These are phyloP conservation scores for Chrysopogon serrulatus DNA, from an alignment of 176 grass and related monocot genomes.

Conservation along the genomic window DNA sequence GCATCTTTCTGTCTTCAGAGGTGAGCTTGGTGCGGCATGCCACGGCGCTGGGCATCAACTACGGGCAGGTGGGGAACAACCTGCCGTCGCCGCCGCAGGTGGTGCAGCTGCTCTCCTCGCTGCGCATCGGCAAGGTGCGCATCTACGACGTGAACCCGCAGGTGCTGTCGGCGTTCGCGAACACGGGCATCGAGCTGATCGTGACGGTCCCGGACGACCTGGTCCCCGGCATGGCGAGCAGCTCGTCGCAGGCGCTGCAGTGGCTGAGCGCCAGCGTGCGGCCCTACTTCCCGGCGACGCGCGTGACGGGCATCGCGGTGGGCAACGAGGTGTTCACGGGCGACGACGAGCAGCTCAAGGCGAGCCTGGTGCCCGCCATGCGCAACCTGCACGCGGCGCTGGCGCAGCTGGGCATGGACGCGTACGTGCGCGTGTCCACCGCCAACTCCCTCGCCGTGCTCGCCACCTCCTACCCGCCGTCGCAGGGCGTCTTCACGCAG, in stretches of 20 bases:
- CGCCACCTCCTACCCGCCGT: conserved; percentile 82
- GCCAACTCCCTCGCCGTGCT: conserved; percentile 80
- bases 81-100: conserved; percentile 63
- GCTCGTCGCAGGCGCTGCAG: conserved; percentile 47
- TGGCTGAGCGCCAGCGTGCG: conserved; percentile 58
- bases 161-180: conserved; percentile 72
- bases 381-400: conserved; percentile 64
- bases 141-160: conserved; percentile 89
- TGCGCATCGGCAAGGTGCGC: conserved; percentile 65
- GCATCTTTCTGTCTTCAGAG: conserved; percentile 48
- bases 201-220: conserved; percentile 87
- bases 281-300: conserved; percentile 76
- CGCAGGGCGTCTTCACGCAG: conserved; percentile 62
- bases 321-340: conserved; percentile 86
- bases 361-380: conserved; percentile 86
- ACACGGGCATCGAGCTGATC: conserved; percentile 68
- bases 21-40: conserved; percentile 31
- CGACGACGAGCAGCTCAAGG: conserved; percentile 64
- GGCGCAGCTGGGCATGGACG: conserved; percentile 64
- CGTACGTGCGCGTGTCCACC: conserved; percentile 70
- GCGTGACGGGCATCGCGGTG: conserved; percentile 79
- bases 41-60: conserved; percentile 81
- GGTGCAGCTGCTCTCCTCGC: conserved; percentile 54
- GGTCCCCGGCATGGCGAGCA: conserved; percentile 36
- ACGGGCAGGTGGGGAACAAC: conserved; percentile 91